Base-by-base conservation (phyloP, 2,329 filamentous ascomycete species). In the Penicillium sp. region DNA sequence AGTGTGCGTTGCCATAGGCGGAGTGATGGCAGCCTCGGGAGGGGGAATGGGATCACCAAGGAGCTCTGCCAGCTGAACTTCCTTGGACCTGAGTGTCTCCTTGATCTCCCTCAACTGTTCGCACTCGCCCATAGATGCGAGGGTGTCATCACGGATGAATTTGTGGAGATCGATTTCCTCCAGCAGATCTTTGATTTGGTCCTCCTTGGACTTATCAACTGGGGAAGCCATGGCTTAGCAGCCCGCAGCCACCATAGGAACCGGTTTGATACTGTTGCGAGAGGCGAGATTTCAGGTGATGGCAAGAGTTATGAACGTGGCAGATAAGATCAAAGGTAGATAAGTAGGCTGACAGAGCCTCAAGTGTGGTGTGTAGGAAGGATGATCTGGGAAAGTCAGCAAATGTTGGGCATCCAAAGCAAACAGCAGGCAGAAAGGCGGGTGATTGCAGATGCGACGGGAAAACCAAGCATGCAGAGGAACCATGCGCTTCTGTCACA, bases 141-240 rank as follows among this genome's bases (percentile, higher is more conserved):
- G 49, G 34, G 72, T 58, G 36, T 70, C 71, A 39, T 69, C 56
- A 5, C 70, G 52, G 32, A 74, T 69, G 22, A 66, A 65, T 44
- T 65, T 57, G 21, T 72, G 61, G 2, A 71, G 50, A 18, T 72
- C 59, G n/a, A 73, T 50, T 18, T 73, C 71, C 14, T 72, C 71
- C 24, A 65, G 18, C 29, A 73, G 51, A 29, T 71, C 68, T 11
- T 71, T 66, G 31, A 67, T 43, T 39, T 70, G 22, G 13, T 67
- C 64, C 54, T 64, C 64, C 21, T 64, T 56, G 49, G 64, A 60
- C 54, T 47, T 47, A 45, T 61, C 55, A 21, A 40, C 43, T 13
- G 58, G 47, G 32, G 59, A 31, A 24, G 53, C 54, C 53, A 56
- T 56, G 27, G 24, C n/a, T 47, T 10, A 44, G 29, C 9, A 40